phyloP scores from a whole-genome alignment of 257 asterid species.

The Scutellaria baicalensis region DNA sequence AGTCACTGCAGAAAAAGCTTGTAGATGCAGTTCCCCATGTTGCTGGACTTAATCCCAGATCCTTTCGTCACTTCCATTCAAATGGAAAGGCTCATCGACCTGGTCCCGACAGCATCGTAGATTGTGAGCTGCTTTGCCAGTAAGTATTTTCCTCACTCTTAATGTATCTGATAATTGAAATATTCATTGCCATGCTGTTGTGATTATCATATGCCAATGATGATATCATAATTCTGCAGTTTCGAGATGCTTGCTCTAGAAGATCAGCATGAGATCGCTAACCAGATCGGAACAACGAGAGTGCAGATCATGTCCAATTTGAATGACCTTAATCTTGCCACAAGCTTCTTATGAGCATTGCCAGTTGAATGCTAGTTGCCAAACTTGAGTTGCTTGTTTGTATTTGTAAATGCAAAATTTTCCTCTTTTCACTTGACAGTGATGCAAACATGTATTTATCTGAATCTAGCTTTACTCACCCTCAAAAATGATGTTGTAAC shows the following conservation, averaged over 20 bases:
- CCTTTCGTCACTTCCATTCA: constrained; percentile 74
- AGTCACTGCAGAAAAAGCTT: constrained; percentile 90
- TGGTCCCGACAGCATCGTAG: constrained; percentile 95
- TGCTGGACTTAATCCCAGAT: constrained; percentile 89
- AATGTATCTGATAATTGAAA: not conserved
- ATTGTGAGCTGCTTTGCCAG: constrained; percentile 86
- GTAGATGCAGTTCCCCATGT: constrained; percentile 82
- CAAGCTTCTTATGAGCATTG: constrained; percentile 64
- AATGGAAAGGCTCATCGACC: constrained; percentile 98
- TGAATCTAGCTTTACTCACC: not conserved
- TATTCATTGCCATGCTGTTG: not conserved
- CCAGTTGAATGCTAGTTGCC: not conserved
- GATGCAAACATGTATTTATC: not conserved
- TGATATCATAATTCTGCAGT: constrained; percentile 32
- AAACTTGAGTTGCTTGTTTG: not conserved
- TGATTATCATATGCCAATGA: not conserved
- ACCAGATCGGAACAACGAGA: constrained; percentile 88
- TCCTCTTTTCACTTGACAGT: not conserved
- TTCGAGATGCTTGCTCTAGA: constrained; percentile 82
- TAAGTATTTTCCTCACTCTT: constrained; percentile 31
- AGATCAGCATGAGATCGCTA: constrained; percentile 78
- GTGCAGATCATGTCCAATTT: constrained; percentile 72
- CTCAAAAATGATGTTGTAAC: not conserved
- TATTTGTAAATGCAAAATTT: constrained; percentile 11
- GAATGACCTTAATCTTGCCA: constrained; percentile 69